These are phyloP conservation scores for Tylopilus plumbeoviolaceoides DNA, from an alignment of 768 basidiomycete genomes.

Conservation along the genomic window DNA sequence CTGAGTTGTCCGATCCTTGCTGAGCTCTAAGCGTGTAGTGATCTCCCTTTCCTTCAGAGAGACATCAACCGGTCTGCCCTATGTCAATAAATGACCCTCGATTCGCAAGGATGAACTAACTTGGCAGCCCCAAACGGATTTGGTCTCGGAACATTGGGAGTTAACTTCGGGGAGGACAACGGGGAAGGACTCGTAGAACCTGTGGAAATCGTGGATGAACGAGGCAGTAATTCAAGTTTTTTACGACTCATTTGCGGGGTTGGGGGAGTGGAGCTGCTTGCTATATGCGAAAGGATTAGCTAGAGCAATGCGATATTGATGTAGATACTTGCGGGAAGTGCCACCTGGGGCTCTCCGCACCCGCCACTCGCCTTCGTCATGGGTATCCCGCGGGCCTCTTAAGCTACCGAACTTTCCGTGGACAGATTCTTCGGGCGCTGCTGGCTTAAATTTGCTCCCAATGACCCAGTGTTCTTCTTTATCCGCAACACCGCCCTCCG, in stretches of 20 bases:
- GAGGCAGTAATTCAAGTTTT: conserved; percentile 84
- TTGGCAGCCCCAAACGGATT: conserved; percentile 89
- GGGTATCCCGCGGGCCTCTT: conserved; percentile 43
- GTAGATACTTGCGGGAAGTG: conserved; percentile 59
- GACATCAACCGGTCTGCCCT: conserved; percentile 78
- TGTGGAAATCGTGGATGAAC: conserved; percentile 58
- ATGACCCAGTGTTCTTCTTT: conserved; percentile 76
- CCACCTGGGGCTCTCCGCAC: conserved; percentile 42
- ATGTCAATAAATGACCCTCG: conserved; percentile 6
- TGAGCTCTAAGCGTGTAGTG: conserved; percentile 52
- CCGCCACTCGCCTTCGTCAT: conserved; percentile 76
- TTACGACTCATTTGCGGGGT: conserved; percentile 76
- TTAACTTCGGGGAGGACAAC: conserved; percentile 74
- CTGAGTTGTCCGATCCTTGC: conserved; percentile 33
- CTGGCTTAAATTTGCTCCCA: conserved; percentile 69
- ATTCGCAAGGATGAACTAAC: conserved; percentile 37
- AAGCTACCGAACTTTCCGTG: conserved; percentile 41
- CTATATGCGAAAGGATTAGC: conserved; percentile 33
- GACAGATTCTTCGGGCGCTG: conserved; percentile 38
- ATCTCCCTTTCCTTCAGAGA: conserved; percentile 73
- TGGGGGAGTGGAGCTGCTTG: conserved; percentile 69
- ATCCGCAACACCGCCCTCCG: conserved; percentile 58
- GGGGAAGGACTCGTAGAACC: conserved; percentile 70
- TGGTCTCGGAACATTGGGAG: conserved; percentile 44
- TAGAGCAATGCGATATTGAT: neutral